Evolutionary conservation across 805 yeast species (phyloP).

Genomic region (Cyberlindnera petersonii): DNA sequence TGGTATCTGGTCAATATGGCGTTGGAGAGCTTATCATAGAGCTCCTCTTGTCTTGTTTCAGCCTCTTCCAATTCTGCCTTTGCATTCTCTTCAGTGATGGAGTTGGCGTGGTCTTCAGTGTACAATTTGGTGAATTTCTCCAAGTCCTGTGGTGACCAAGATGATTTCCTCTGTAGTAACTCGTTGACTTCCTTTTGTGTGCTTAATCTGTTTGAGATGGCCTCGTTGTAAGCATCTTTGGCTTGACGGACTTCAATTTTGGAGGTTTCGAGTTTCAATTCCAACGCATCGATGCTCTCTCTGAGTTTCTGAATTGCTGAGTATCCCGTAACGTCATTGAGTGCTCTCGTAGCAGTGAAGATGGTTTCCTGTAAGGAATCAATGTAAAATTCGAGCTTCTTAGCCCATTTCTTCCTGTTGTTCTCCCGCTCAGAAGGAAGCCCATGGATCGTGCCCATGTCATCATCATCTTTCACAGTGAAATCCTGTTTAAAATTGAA

Average conservation of each 20-base stretch:
- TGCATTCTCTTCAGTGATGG: constrained; percentile 51
- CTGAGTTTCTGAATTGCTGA: constrained; percentile 72
- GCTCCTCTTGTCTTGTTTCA: constrained; percentile 63
- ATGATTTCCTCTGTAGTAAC: constrained; percentile 74
- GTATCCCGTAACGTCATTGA: constrained; percentile 92
- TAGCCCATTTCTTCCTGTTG: constrained; percentile 37
- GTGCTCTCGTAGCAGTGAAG: constrained; percentile 57
- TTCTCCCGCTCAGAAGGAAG: constrained; percentile 46
- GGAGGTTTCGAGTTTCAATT: constrained; percentile 44
- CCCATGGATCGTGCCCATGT: constrained; percentile 29
- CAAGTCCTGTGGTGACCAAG: constrained; percentile 76
- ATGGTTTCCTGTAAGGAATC: constrained; percentile 55
- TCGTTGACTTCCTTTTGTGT: constrained; percentile 88
- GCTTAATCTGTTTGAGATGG: constrained; percentile 57
- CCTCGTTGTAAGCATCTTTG: constrained; percentile 52
- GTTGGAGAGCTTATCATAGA: constrained; percentile 64
- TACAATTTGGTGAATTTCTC: constrained; percentile 82
- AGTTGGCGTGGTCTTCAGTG: constrained; percentile 74
- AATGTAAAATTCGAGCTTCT: constrained; percentile 45
- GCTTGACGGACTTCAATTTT: constrained; percentile 45
- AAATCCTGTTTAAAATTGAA: constrained; percentile 35
- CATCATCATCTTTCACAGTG: constrained; percentile 6
- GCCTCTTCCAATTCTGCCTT: constrained; percentile 44
- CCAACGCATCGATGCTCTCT: constrained; percentile 52
- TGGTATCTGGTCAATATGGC: constrained; percentile 86